phyloP scores from a whole-genome alignment of 352 stramenopile species.

The Phytophthora tentaculata region DNA sequence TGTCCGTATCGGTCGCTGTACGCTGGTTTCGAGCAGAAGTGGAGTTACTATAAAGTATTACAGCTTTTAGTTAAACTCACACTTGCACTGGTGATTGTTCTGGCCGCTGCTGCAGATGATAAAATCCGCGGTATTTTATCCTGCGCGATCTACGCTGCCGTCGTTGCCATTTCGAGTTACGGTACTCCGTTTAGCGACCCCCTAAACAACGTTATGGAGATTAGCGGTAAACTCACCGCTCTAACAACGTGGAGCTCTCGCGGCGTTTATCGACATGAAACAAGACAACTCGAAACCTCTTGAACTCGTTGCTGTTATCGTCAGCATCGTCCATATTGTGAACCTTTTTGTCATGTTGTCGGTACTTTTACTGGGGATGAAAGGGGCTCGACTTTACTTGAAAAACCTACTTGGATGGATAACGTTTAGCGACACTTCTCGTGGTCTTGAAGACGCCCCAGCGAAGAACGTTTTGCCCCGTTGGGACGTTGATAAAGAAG shows the following conservation, averaged over 20 bases:
- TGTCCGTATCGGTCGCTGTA: constrained; percentile 64
- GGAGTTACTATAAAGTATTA: constrained; percentile 61
- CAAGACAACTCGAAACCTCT: constrained; percentile 14
- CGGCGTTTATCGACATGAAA: constrained; percentile 30
- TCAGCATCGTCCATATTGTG: constrained; percentile 52
- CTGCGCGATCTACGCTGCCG: constrained; percentile 35
- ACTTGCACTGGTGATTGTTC: constrained; percentile 44
- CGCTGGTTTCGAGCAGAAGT: constrained; percentile 51
- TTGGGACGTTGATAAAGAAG: constrained; percentile 54
- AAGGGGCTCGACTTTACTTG: constrained; percentile 33
- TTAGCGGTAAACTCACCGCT: constrained; percentile 45
- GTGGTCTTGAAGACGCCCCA: constrained; percentile 41
- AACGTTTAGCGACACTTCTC: constrained; percentile 54
- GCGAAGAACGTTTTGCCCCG: constrained; percentile 31
- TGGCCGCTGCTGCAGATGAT: constrained; percentile 20
- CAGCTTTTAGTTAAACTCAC: constrained; percentile 54
- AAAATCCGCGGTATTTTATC: constrained; percentile 27
- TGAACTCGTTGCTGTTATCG: constrained; percentile 33
- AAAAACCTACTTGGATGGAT: constrained; percentile 52
- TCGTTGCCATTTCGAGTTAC: constrained; percentile 45
- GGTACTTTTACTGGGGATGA: constrained; percentile 47
- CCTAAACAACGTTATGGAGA: constrained; percentile 58
- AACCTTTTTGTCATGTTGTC: constrained; percentile 51
- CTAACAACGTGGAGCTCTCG: constrained; percentile 41
- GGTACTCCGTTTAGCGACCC: constrained; percentile 54